Conservation (phyloP, 495 filamentous ascomycete species). For the Neurospora cerealis region DNA sequence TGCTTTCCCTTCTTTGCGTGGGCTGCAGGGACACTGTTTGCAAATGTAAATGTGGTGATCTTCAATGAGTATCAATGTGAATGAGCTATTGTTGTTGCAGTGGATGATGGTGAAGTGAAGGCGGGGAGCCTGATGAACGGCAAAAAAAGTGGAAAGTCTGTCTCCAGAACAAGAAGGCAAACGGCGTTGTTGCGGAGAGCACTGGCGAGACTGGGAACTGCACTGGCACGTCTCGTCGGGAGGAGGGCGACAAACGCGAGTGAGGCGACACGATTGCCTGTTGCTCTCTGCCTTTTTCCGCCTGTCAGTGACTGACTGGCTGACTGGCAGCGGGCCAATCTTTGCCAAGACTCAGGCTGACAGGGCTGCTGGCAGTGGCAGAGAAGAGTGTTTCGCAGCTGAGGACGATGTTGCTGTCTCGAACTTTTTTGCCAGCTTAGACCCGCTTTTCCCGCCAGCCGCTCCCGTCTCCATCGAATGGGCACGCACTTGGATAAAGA, state of each 20-base stretch:
- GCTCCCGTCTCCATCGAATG: background rate
- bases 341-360: background rate
- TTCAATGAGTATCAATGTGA: background rate
- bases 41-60: background rate
- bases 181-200: background rate
- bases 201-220: background rate
- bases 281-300: background rate
- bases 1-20: background rate
- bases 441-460: background rate
- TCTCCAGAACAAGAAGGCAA: background rate
- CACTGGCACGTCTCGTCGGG: background rate
- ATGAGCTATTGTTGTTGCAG: background rate
- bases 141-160: background rate
- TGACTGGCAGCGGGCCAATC: background rate
- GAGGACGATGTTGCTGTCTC: background rate
- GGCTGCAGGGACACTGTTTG: background rate
- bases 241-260: background rate
- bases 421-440: background rate
- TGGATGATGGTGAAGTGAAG: background rate
- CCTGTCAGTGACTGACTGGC: background rate
- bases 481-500: background rate
- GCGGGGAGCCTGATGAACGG: background rate
- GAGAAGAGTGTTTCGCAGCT: background rate
- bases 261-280: background rate
- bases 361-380: background rate